Evolutionary conservation across 1,284 basidiomycete species (phyloP), one percentile per base, ranked within the genome.

Genomic region (Inonotus obliquus): DNA sequence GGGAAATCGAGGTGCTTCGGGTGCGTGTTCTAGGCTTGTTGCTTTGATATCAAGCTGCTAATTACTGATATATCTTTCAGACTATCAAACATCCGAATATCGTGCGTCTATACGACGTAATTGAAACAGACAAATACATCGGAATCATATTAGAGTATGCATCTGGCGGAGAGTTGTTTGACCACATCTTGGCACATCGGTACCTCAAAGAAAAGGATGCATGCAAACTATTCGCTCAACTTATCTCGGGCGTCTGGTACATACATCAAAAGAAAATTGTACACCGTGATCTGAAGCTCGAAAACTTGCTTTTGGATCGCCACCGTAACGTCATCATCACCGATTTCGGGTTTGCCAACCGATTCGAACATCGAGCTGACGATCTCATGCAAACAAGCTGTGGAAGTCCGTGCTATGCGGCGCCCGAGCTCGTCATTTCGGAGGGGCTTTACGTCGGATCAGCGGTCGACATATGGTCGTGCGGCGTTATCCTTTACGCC

Each of bases 391-490:
- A 98, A 69, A 99, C 97, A 0, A 94, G 90, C 68, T 99, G 97
- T 68, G 97, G 97, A 6, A 93, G 90, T 38, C 97, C 97, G 0
- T 99, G 97, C 75, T 99, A 99, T 73, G 97, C 97, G 4, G 97
- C 97, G 0, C 97, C 97, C 0, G 97, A 99, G 74, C 83, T 99
- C n/a, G 97, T 99, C 72, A 96, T 99, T 65, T 94, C 93, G 48
- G 97, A 99, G 71, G 97, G 97, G 32, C 83, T 96, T 14, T 99
- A 99, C 69, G 94, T 97, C 41, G 97, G 97, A 23, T 94, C 92
- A n/a, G 96, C 97, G 1, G 97, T 99, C 63, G 97, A 99, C 70
- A 96, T 99, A 69, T 99, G 97, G 97, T 94, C 91, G 13, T 99
- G 97, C 69, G 97, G 97, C 65, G 97, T 99, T 66, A 99, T 99